Base-by-base conservation (phyloP, 2,329 filamentous ascomycete species). In the Thelonectria blattea region DNA sequence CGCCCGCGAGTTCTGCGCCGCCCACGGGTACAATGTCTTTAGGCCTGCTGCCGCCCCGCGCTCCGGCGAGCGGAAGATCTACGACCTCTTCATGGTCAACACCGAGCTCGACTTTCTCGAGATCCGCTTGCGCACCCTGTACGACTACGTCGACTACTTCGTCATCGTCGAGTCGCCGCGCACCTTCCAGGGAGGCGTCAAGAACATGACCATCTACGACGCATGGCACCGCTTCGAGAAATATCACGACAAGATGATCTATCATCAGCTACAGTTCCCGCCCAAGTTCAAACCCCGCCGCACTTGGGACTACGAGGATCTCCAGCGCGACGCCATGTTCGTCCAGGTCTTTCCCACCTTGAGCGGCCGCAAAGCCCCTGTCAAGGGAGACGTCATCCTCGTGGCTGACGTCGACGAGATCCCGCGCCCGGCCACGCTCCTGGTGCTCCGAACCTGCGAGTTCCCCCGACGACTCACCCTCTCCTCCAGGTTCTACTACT, bases 31-130 rank as follows among this genome's bases (percentile, higher is more conserved):
- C 58, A 56, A 65, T 4, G 65, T 72, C 57, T 75, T 75, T 39
- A 51, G 60, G 15, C 71, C 74, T 2, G 56, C 20, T 24, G 55
- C 64, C 18, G 48, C 42, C 37, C 56, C 68, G 22, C 45, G 52
- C 6, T 58, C 65, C 6, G 68, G 69, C 39, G 66, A 70, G 52
- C 73, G 72, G 65, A 76, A 73, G 56, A 64, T 76, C 27, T 76
- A 75, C 60, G 87, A 90, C 69, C 77, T 90, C 2, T 79, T 88
- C 67, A 82, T 88, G 78, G 74, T 89, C 66, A 88, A 86, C 65
- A 83, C 79, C 3, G 87, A 89, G 74, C 78, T 89, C 12, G 87
- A 89, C 74, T 87, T 85, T 80, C 79, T 90, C 43, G 87, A 90
- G 71, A 84, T 90, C 49, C 83, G 86, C 11, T 77, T 90, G 3